Evolutionary conservation across 805 yeast genomes (phyloP), one percentile per base, ranked within the genome.

Genomic region (Starmerella sirachaensis): DNA sequence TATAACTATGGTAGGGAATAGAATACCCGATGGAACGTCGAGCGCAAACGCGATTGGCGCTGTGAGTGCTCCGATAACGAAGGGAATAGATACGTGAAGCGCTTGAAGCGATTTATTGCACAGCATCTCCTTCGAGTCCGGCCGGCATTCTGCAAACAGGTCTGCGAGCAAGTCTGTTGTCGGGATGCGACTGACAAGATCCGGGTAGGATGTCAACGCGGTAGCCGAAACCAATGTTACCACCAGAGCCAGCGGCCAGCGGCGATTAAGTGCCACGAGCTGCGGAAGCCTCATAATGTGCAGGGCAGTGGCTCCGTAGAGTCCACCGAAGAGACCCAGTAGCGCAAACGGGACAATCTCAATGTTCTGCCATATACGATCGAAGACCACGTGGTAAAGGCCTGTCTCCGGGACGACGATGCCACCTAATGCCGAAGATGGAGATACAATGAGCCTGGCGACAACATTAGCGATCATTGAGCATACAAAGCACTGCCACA

Each of bases 1-100:
- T 1, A 85, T 80, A 0, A 94, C 86, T 93, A 91, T 83, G 1
- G 94, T 81, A 2, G 98, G 98, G 37, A 91, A 93, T 60, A 91
- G 79, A 5, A 88, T 83, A 12, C 98, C 98, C n/a, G 96, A 93
- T 0, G 98, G 98, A 11, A 84, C 62, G 19, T 68, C 63, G 2
- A 76, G 63, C 1, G 93, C 85, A 56, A 72, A 79, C 0, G 88
- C 65, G 47, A 77, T 76, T 0, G 82, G 68, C 0, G 83, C 63
- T n/a, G 80, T 60, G 0, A 76, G 38, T 35, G 75, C 66, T 1
- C 80, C 84, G 36, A 69, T 66, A 1, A 68, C 29, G 1, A 64
- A 54, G n/a, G n/a, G n/a, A n/a, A n/a, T n/a, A 13, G 70, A 63
- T 30, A 64, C 61, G 2, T 60, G 29, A 9, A 71, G 52, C 10